phyloP scores from a whole-genome alignment of 768 basidiomycete species.

The Amanita rubescens region DNA sequence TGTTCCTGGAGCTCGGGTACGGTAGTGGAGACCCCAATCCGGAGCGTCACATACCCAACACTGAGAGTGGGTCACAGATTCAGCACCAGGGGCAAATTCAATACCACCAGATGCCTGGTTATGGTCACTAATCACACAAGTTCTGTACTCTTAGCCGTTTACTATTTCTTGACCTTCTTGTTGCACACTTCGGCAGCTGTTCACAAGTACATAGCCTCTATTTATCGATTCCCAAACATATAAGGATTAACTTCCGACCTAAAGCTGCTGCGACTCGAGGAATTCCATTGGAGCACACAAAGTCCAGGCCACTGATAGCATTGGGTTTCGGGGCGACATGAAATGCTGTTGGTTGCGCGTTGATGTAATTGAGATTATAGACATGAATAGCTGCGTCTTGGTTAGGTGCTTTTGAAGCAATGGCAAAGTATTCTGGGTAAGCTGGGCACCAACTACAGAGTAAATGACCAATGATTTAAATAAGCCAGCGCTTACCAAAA shows the following conservation, averaged over 20 bases:
- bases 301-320: slow-evolving; percentile 70
- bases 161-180: background rate
- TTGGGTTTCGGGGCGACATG: slow-evolving; percentile 54
- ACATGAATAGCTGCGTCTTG: slow-evolving; percentile 66
- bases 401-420: slow-evolving; percentile 50
- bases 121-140: slow-evolving; percentile 1
- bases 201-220: slow-evolving; percentile 15
- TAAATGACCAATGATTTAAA: slow-evolving; percentile 1
- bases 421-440: slow-evolving; percentile 70
- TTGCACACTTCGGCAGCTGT: slow-evolving; percentile 7
- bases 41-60: background rate
- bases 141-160: background rate
- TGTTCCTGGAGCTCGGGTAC: slow-evolving; percentile 70
- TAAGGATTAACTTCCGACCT: slow-evolving; percentile 50
- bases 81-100: slow-evolving; percentile 5
- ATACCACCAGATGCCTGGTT: slow-evolving; percentile 7
- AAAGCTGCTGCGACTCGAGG: slow-evolving; percentile 64
- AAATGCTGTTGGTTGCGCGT: slow-evolving; percentile 57
- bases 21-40: slow-evolving; percentile 32
- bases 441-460: slow-evolving; percentile 69
- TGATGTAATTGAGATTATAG: slow-evolving; percentile 56
- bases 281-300: slow-evolving; percentile 51
- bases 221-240: slow-evolving; percentile 50
- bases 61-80: slow-evolving; percentile 8
- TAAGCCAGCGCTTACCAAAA: slow-evolving; percentile 49